These are phyloP conservation scores for Kuraishia floccosa DNA, from an alignment of 805 yeast species.

Conservation along the genomic window DNA sequence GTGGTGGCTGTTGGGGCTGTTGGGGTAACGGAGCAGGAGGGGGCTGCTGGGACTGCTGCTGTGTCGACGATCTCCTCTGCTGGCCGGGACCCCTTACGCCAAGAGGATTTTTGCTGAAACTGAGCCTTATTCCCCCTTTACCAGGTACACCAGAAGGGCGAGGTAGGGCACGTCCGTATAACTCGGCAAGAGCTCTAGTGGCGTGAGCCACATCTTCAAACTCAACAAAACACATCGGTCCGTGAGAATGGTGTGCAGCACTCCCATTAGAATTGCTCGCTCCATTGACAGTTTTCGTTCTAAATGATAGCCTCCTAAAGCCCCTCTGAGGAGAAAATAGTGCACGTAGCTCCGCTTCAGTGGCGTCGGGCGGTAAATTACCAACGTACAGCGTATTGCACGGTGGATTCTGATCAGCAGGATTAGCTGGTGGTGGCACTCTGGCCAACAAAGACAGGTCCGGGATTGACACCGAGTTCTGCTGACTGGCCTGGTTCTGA, in stretches of 20 bases:
- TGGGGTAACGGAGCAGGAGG: too few species aligned
- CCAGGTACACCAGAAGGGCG: constrained; percentile 57
- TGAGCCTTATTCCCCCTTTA: constrained; percentile 90
- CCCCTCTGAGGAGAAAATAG: constrained; percentile 86
- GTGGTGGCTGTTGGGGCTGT: too few species aligned
- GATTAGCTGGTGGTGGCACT: constrained; percentile 90
- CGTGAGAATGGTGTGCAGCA: constrained; percentile 32
- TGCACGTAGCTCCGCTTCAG: constrained; percentile 83
- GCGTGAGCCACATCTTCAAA: constrained; percentile 94
- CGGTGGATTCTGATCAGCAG: constrained; percentile 98
- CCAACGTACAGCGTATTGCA: constrained; percentile 97
- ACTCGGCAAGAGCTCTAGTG: constrained; percentile 84
- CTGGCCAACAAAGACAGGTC: constrained; percentile 66
- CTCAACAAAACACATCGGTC: constrained; percentile 99
- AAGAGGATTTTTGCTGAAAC: constrained; percentile 91
- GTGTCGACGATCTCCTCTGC: constrained; percentile 3
- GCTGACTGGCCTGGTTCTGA: constrained; percentile 11
- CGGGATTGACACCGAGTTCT: constrained; percentile 21
- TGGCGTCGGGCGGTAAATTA: constrained; percentile 92
- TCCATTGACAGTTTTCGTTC: constrained; percentile 44
- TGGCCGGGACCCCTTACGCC: constrained; percentile 63
- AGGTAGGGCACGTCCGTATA: constrained; percentile 87
- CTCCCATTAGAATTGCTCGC: constrained; percentile 1
- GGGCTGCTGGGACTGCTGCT: too few species aligned
- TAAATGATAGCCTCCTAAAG: constrained; percentile 82